Evolutionary conservation across 495 filamentous ascomycete species (phyloP), one percentile per base, ranked within the genome.

Genomic region (Trichoderma asperelloides): DNA sequence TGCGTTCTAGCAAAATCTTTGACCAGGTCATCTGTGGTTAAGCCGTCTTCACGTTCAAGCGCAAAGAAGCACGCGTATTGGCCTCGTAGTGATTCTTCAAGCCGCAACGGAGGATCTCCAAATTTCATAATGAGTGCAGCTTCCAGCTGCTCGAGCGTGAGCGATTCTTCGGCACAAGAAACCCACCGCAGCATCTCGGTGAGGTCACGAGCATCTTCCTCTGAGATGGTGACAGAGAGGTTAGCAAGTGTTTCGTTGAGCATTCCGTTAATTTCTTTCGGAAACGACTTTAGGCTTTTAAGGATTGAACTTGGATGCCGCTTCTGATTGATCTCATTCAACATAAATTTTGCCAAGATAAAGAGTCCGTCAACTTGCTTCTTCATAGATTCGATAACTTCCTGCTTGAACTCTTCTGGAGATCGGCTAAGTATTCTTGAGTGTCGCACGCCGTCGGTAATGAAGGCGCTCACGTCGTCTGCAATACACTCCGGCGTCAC

Each of bases 61-160:
- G 43, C 70, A 66, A 80, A 79, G 55, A 80, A 76, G 13, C 74
- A 74, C 27, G 77, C 74, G 39, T 70, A 79, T 60, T 77, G 74
- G 33, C 69, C 70, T 15, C 77, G 73, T 0, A 79, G 69, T 8
- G 70, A 68, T 1, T 74, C 75, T 69, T 79, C 76, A 0, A 77
- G 69, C 30, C 74, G 68, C 40, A 77, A 67, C 47, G 76, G 63
- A 30, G 67, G 65, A 51, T 78, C 73, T 25, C 77, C 77, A n/a
- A 73, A 73, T 55, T 67, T 70, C 12, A 74, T 64, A 28, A 68
- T 71, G 4, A 79, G 67, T 6, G 77, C 70, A 9, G 67, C 57
- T 13, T 78, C 77, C 12, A 78, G 25, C 63, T 76, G 68, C 6
- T 68, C 74, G 3, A 80, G 72, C 2, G 63, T 70, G 18, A 77